Evolutionary conservation across 441 rosid species (phyloP).

Genomic region (Daphne laureola): DNA sequence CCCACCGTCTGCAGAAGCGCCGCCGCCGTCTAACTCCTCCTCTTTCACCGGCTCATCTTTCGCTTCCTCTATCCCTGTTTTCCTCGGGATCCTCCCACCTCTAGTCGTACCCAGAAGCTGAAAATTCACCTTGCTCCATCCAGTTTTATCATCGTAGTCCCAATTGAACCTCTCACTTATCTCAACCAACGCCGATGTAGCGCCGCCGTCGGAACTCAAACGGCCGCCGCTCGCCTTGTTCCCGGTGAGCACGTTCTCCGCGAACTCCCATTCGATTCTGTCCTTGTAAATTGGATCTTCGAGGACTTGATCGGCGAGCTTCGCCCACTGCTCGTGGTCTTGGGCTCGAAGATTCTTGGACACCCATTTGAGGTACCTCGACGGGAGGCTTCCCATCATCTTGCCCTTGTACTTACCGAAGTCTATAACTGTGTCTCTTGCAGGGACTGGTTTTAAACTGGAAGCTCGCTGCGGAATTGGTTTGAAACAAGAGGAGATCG

Average conservation of each 20-base stretch:
- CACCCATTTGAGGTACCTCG: conserved; percentile 68
- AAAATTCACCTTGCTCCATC: conserved; percentile 56
- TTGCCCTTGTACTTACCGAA: conserved; percentile 76
- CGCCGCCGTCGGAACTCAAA: conserved; percentile 12
- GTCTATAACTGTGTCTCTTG: conserved; percentile 54
- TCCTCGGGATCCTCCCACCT: conserved; percentile 72
- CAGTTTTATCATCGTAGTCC: conserved; percentile 61
- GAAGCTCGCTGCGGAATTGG: background rate
- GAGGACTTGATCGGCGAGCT: conserved; percentile 63
- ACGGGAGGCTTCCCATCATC: conserved; percentile 77
- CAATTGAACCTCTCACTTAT: conserved; percentile 74
- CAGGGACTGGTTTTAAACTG: conserved; percentile 15
- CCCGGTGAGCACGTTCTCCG: conserved; percentile 43
- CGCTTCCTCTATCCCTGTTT: background rate
- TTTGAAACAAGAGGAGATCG: background rate
- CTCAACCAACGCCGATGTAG: conserved; percentile 50
- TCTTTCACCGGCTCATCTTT: conserved; percentile 8
- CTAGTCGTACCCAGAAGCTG: conserved; percentile 67
- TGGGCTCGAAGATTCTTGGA: conserved; percentile 56
- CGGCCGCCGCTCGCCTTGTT: conserved; percentile 18
- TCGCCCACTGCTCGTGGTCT: conserved; percentile 60
- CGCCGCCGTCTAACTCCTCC: conserved; percentile 9
- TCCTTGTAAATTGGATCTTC: conserved; percentile 58
- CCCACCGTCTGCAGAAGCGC: conserved; percentile 14
- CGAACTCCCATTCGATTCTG: conserved; percentile 73